These are phyloP conservation scores for Exobasidium cylindrosporum DNA, from an alignment of 1,284 basidiomycete genomes.

Conservation along the genomic window DNA sequence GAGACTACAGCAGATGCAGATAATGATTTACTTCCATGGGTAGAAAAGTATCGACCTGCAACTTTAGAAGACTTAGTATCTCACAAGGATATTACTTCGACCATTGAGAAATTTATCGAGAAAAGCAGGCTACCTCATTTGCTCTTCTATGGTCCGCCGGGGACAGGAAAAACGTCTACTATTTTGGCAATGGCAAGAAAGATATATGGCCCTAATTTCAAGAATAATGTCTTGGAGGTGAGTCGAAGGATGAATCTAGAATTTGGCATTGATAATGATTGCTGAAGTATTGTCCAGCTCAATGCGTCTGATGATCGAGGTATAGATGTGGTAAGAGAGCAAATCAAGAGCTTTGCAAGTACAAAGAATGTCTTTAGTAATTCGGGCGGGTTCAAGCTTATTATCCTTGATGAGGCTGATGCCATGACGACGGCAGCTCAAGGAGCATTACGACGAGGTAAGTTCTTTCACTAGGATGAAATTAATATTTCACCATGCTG, in stretches of 20 bases:
- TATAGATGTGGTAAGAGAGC: constrained; percentile 96
- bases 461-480: no score
- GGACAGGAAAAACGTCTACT: constrained; percentile 94
- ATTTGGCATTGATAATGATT: not conserved
- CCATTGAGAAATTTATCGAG: constrained; percentile 86
- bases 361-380: constrained; percentile 73
- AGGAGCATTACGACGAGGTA: constrained; percentile 80
- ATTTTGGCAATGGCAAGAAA: constrained; percentile 92
- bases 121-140: constrained; percentile 91
- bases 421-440: constrained; percentile 99
- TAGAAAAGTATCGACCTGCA: constrained; percentile 52
- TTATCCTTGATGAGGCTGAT: constrained; percentile 97
- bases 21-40: constrained; percentile 30
- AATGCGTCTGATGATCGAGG: constrained; percentile 98
- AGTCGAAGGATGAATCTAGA: not conserved
- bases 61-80: constrained; percentile 52
- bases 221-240: constrained; percentile 91
- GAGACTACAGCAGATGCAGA: not conserved
- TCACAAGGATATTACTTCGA: constrained; percentile 51
- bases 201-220: constrained; percentile 77
- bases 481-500: not conserved
- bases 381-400: constrained; percentile 81
- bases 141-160: constrained; percentile 95
- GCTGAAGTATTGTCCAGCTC: constrained; percentile 65
- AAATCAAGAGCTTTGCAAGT: constrained; percentile 97